Percentiles rank a stretch among this genome's conserved stretches.
Conservation (phyloP, 441 rosid species). For the Aleurites moluccanus region DNA sequence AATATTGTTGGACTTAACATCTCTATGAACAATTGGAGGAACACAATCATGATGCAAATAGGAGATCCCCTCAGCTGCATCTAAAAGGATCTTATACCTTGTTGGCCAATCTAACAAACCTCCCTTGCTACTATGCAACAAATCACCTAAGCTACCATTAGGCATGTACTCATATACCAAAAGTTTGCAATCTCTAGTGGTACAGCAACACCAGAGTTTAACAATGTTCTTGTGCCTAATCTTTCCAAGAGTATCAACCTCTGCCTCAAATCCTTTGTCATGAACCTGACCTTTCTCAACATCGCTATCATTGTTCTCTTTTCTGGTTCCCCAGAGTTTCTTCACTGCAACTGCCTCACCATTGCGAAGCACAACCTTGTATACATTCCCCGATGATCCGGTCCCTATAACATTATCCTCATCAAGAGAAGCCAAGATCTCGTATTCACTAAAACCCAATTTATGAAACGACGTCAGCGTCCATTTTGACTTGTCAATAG, state of each 20-base stretch:
- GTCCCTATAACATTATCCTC: slow-evolving; percentile 90
- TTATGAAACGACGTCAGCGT: slow-evolving; percentile 94
- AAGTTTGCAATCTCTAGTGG: slow-evolving; percentile 78
- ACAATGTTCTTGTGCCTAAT: slow-evolving; percentile 97
- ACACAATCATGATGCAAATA: slow-evolving; percentile 94
- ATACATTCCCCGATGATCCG: slow-evolving; percentile 90
- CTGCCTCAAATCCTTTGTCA: slow-evolving; percentile 76
- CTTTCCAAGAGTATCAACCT: slow-evolving; percentile 87
- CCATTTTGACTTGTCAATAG: slow-evolving; percentile 84
- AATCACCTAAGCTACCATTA: slow-evolving; percentile 93
- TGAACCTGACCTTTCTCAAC: slow-evolving; percentile 62
- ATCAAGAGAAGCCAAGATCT: slow-evolving; percentile 75
- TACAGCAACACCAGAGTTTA: slow-evolving; percentile 93
- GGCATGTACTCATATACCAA: slow-evolving; percentile 95
- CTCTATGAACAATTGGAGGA: slow-evolving; percentile 93
- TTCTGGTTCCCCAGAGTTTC: slow-evolving; percentile 71
- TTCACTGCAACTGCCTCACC: slow-evolving; percentile 93
- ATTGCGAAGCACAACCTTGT: slow-evolving; percentile 75
- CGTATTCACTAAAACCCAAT: slow-evolving; percentile 79
- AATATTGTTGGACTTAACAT: slow-evolving; percentile 93
- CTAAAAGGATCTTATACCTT: slow-evolving; percentile 71
- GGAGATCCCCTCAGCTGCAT: slow-evolving; percentile 92
- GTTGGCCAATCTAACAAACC: slow-evolving; percentile 84
- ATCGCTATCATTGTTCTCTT: slow-evolving; percentile 44
- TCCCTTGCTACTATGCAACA: slow-evolving; percentile 82